Conservation (phyloP, 495 filamentous ascomycete genomes). For the Aspergillus cristatus region DNA sequence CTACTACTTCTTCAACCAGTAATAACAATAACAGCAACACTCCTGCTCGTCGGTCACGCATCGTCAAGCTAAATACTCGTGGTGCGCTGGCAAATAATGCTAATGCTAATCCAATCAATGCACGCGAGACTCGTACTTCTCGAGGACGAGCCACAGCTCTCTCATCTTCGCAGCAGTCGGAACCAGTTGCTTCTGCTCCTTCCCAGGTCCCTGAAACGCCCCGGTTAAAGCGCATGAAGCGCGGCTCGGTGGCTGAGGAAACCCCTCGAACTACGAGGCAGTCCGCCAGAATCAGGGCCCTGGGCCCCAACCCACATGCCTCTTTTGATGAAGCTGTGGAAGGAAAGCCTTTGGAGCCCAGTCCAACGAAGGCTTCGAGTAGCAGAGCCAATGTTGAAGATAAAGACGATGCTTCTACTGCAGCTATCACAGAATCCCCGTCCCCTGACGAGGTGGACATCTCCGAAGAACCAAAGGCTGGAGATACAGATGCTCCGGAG, state of each 20-base stretch:
- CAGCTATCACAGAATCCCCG: slow-evolving; percentile 4
- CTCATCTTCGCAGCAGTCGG: slow-evolving; percentile 10
- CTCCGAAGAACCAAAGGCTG: not conserved
- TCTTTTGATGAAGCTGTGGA: slow-evolving; percentile 19
- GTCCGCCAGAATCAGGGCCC: slow-evolving; percentile 25
- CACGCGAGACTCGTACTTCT: slow-evolving; percentile 19
- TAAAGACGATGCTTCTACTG: not conserved
- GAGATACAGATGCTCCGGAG: slow-evolving; percentile 1
- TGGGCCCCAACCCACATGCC: slow-evolving; percentile 7
- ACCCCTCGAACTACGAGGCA: slow-evolving; percentile 25
- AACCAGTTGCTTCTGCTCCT: slow-evolving; percentile 13
- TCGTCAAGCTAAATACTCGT: slow-evolving; percentile 16
- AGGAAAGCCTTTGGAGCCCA: slow-evolving; percentile 3
- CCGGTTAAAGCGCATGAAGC: slow-evolving; percentile 18
- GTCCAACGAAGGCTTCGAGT: slow-evolving; percentile 5
- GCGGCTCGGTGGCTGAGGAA: slow-evolving; percentile 12
- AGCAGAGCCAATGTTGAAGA: slow-evolving; percentile 5
- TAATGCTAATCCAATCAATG: slow-evolving; percentile 2
- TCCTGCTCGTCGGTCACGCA: slow-evolving; percentile 11
- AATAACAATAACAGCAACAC: slow-evolving; percentile 6
- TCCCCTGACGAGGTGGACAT: slow-evolving; percentile 4
- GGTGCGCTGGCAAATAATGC: slow-evolving; percentile 5
- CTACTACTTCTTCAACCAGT: too few species aligned
- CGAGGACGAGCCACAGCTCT: slow-evolving; percentile 14
- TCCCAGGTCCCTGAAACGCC: slow-evolving; percentile 29